phyloP scores from a whole-genome alignment of 768 basidiomycete species.

The Wakefieldia striispora region DNA sequence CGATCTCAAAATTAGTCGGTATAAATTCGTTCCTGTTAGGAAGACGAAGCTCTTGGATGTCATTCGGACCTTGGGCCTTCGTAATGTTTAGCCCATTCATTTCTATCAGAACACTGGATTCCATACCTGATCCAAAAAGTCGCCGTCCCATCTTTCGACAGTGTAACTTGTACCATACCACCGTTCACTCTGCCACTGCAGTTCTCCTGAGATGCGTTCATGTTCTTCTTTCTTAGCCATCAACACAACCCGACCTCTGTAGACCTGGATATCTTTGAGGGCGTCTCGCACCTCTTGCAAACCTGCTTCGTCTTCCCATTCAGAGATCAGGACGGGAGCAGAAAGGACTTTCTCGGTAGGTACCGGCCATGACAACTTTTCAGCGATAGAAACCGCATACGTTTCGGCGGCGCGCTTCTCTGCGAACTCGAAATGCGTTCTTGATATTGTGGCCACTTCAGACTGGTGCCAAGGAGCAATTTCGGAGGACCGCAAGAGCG shows the following conservation, averaged over 20 bases:
- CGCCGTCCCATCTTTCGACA: slow-evolving; percentile 65
- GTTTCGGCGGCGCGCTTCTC: slow-evolving; percentile 80
- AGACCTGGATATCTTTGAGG: slow-evolving; percentile 56
- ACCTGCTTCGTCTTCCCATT: slow-evolving; percentile 60
- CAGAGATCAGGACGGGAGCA: slow-evolving; percentile 67
- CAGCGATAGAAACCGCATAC: slow-evolving; percentile 75
- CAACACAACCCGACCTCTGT: slow-evolving; percentile 66
- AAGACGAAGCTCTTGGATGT: slow-evolving; percentile 66
- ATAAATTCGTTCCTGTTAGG: slow-evolving; percentile 91
- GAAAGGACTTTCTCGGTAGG: slow-evolving; percentile 75
- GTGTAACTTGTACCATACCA: slow-evolving; percentile 92
- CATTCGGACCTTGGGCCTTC: slow-evolving; percentile 64
- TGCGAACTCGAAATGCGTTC: slow-evolving; percentile 79
- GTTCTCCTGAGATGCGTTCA: slow-evolving; percentile 47
- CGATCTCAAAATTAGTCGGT: slow-evolving; percentile 80
- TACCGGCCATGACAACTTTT: slow-evolving; percentile 75
- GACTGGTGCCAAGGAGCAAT: slow-evolving; percentile 69
- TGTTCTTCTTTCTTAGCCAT: slow-evolving; percentile 73
- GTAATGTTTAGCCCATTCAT: not conserved
- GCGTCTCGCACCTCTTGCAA: slow-evolving; percentile 58
- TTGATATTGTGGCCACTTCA: slow-evolving; percentile 69
- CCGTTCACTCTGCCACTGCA: slow-evolving; percentile 73
- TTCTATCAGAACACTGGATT: not conserved
- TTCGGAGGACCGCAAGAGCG: slow-evolving; percentile 59
- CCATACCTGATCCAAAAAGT: slow-evolving; percentile 56